Percentiles rank a stretch among this genome's conserved stretches.
Evolutionary conservation across 371 early-diverging fungal species (phyloP).

Genomic region (Mortierella sp.): DNA sequence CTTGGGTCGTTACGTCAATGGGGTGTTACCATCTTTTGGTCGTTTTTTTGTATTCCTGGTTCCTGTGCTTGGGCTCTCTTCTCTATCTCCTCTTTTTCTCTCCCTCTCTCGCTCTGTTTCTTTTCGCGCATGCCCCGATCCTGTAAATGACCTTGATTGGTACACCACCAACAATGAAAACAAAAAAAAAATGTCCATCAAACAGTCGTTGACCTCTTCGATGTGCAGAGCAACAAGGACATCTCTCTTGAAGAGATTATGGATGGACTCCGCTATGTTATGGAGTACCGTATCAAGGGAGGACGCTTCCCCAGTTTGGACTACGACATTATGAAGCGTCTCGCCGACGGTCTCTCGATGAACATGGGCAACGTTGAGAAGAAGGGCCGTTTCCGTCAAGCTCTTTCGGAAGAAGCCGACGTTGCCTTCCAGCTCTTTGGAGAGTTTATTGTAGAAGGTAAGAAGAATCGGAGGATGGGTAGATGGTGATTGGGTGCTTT

Average conservation of each 20-base stretch:
- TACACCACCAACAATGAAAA: too few species aligned
- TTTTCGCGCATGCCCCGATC: background rate
- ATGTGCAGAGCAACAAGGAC: conserved; percentile 74
- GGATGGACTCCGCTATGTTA: conserved; percentile 91
- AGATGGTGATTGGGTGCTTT: background rate
- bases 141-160: too few species aligned
- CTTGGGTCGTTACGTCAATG: too few species aligned
- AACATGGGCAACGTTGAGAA: conserved; percentile 73
- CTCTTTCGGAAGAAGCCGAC: conserved; percentile 82
- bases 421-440: conserved; percentile 91
- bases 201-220: conserved; percentile 71
- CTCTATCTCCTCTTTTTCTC: background rate
- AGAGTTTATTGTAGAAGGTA: conserved; percentile 91
- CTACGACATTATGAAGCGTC: conserved; percentile 79
- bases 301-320: conserved; percentile 88
- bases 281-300: conserved; percentile 91
- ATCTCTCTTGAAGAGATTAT: conserved; percentile 88
- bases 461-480: background rate
- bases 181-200: too few species aligned
- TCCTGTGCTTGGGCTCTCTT: background rate
- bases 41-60: background rate
- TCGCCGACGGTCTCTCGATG: conserved; percentile 85
- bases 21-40: too few species aligned
- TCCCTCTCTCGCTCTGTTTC: background rate
- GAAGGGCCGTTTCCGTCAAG: conserved; percentile 70